These are phyloP conservation scores for Basidioascus undulatus DNA, from an alignment of 768 basidiomycete species.

Conservation along the genomic window DNA sequence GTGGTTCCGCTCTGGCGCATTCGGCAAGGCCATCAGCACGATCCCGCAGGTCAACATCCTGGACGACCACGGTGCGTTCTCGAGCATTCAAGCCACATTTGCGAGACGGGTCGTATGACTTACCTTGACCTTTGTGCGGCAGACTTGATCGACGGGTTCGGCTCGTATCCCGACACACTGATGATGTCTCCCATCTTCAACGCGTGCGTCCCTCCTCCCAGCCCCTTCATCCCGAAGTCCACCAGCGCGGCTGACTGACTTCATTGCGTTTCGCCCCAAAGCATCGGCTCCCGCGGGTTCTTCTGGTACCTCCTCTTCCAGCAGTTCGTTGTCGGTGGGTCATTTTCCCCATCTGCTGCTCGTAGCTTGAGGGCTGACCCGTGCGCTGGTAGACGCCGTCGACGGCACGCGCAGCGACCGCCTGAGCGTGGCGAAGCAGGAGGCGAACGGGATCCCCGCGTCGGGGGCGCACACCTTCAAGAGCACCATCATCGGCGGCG, in stretches of 20 bases:
- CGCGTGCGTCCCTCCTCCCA: slow-evolving; percentile 23
- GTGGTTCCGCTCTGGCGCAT: slow-evolving; percentile 15
- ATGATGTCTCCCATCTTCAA: slow-evolving; percentile 48
- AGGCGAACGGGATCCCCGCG: too few species aligned
- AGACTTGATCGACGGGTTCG: slow-evolving; percentile 11
- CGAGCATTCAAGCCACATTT: too few species aligned
- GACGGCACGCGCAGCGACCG: too few species aligned
- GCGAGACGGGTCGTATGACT: too few species aligned
- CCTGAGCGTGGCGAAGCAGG: too few species aligned
- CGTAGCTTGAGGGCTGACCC: too few species aligned
- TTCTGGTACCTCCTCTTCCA: slow-evolving; percentile 90
- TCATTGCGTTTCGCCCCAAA: too few species aligned
- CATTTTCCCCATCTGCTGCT: too few species aligned
- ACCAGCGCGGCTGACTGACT: slow-evolving; percentile 9
- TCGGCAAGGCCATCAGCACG: slow-evolving; percentile 10
- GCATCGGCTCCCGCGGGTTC: slow-evolving; percentile 63
- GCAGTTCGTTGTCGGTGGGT: slow-evolving; percentile 55
- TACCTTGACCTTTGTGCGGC: too few species aligned
- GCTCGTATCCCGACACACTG: slow-evolving; percentile 52
- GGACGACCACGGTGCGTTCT: slow-evolving; percentile 19
- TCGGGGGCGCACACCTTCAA: slow-evolving; percentile 44
- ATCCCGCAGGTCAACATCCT: slow-evolving; percentile 21
- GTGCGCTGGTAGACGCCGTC: slow-evolving; percentile 27
- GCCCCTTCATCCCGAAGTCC: background rate
- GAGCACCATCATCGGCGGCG: slow-evolving; percentile 46